Evolutionary conservation across 306 rosid genomes (phyloP).

Genomic region (Alnus rubra): DNA sequence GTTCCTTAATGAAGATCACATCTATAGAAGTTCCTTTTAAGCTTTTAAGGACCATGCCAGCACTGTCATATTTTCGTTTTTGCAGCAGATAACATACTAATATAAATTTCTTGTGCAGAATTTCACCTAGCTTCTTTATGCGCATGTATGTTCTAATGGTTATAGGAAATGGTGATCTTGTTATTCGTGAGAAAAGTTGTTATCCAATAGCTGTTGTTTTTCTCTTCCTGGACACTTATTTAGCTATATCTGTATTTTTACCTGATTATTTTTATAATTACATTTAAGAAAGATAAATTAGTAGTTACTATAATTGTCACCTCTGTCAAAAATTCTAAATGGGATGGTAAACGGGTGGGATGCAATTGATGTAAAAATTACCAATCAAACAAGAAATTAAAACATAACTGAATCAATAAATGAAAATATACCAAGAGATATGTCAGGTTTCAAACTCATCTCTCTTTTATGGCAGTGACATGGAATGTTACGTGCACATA

Average conservation of each 20-base stretch:
- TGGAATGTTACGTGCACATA: constrained; percentile 90
- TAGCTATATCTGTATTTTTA: no score
- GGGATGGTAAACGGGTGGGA: not conserved
- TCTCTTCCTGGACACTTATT: no score
- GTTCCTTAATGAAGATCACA: constrained; percentile 29
- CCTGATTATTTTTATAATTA: no score
- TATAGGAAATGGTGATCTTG: not conserved
- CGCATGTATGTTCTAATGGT: not conserved
- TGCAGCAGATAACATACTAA: no score
- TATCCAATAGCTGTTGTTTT: no score
- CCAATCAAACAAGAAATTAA: not conserved
- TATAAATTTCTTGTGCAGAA: not conserved
- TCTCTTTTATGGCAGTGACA: constrained; percentile 66
- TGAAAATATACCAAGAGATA: not conserved
- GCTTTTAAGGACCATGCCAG: constrained; percentile 8
- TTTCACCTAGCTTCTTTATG: not conserved
- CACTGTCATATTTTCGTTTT: not conserved
- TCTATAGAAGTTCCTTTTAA: not conserved
- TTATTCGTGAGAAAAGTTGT: no score
- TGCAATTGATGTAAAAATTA: not conserved
- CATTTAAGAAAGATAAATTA: no score
- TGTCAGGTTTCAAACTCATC: not conserved
- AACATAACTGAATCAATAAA: not conserved
- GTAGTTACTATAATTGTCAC: no score
- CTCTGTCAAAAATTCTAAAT: not conserved